Conservation (phyloP, 345 rosid genomes). For the Boechera retrofracta region DNA sequence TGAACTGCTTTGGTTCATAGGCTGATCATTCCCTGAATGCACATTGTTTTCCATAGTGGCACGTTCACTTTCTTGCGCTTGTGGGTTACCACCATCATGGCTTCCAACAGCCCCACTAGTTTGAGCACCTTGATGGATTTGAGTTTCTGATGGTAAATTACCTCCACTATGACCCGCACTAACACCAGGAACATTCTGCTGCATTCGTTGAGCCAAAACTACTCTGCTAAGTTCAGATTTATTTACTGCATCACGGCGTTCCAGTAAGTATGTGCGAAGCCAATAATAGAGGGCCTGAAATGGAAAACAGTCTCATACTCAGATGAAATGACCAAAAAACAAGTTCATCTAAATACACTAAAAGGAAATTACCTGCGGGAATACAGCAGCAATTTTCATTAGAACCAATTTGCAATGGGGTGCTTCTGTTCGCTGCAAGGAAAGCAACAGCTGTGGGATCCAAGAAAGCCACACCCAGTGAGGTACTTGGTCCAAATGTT, state of each 20-base stretch:
- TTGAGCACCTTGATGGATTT: conserved; percentile 64
- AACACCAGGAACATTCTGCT: conserved; percentile 64
- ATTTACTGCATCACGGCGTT: conserved; percentile 94
- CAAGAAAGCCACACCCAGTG: conserved; percentile 99
- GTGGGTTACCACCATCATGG: conserved; percentile 72
- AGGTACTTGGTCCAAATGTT: conserved; percentile 90
- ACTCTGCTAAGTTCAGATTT: conserved; percentile 77
- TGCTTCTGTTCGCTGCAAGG: conserved; percentile 95
- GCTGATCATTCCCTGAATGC: conserved; percentile 71
- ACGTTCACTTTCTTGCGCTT: conserved; percentile 84
- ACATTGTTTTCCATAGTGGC: conserved; percentile 58
- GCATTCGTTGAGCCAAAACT: conserved; percentile 88
- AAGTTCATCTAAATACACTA: neutral
- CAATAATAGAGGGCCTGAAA: conserved; percentile 94
- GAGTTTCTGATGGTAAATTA: conserved; percentile 60
- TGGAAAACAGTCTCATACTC: conserved; percentile 11
- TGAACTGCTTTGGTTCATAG: conserved; percentile 74
- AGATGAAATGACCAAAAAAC: conserved; percentile 27
- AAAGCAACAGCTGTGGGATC: conserved; percentile 95
- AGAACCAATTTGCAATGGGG: conserved; percentile 95
- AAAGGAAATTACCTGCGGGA: conserved; percentile 73
- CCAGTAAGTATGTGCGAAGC: conserved; percentile 97
- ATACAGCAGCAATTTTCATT: conserved; percentile 82
- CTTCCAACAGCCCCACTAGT: conserved; percentile 62
- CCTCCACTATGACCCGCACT: conserved; percentile 66